Percentiles rank a stretch among this genome's conserved stretches.
These are phyloP conservation scores for Boletus edulis DNA, from an alignment of 768 basidiomycete genomes.

Conservation along the genomic window DNA sequence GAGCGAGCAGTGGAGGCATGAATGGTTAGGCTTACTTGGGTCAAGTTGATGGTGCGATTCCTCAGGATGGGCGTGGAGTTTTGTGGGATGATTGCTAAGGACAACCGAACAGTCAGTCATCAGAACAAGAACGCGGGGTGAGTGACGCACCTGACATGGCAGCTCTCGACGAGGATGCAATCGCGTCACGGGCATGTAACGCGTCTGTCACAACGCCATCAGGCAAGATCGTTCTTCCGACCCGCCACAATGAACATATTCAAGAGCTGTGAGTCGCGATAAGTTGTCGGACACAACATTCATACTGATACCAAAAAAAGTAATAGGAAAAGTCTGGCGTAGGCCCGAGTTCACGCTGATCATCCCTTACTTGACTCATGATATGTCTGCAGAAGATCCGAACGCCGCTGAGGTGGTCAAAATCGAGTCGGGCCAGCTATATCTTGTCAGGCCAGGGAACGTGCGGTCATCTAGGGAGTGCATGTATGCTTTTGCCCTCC, in stretches of 20 bases:
- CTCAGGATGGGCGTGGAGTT: slow-evolving; percentile 13
- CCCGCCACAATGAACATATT: slow-evolving; percentile 75
- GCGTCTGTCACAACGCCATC: slow-evolving; percentile 23
- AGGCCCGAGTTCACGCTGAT: slow-evolving; percentile 37
- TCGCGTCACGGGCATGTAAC: slow-evolving; percentile 26
- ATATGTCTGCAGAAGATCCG: slow-evolving; percentile 68
- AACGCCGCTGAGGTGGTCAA: slow-evolving; percentile 95
- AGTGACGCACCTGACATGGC: slow-evolving; percentile 19
- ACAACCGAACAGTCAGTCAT: not conserved
- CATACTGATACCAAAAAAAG: slow-evolving; percentile 40
- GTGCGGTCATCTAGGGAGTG: slow-evolving; percentile 93
- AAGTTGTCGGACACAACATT: slow-evolving; percentile 2
- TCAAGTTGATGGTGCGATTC: slow-evolving; percentile 10
- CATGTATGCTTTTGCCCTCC: slow-evolving; percentile 62
- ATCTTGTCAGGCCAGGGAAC: slow-evolving; percentile 86
- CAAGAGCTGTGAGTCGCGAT: slow-evolving; percentile 60
- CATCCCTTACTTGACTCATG: slow-evolving; percentile 22
- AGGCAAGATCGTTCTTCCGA: slow-evolving; percentile 14
- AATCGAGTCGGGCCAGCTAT: slow-evolving; percentile 88
- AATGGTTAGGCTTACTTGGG: slow-evolving; percentile 12
- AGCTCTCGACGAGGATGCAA: not conserved
- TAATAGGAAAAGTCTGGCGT: slow-evolving; percentile 95
- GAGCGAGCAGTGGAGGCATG: not conserved
- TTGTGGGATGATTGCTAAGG: slow-evolving; percentile 1
- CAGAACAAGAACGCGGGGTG: not conserved